These are phyloP conservation scores for Galerina sulciceps DNA, from an alignment of 768 basidiomycete species.

Conservation along the genomic window DNA sequence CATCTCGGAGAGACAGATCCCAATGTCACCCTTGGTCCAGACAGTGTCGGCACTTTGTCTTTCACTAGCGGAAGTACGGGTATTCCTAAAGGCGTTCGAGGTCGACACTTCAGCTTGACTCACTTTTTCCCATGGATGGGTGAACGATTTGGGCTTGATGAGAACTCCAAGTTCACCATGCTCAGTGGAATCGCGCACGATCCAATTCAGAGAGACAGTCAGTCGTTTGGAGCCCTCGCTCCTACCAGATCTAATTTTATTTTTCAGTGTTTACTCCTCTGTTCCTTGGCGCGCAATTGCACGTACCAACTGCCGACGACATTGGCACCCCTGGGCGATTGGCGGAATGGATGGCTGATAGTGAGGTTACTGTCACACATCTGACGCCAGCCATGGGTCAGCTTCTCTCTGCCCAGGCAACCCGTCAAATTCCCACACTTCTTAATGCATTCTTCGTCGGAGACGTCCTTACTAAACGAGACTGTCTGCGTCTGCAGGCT, in stretches of 20 bases:
- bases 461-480: slow-evolving; percentile 98
- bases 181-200: slow-evolving; percentile 98
- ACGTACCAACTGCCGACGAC: slow-evolving; percentile 95
- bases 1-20: slow-evolving; percentile 74
- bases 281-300: slow-evolving; percentile 94
- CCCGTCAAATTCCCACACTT: slow-evolving; percentile 88
- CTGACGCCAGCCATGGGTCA: slow-evolving; percentile 99
- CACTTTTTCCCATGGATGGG: slow-evolving; percentile 99
- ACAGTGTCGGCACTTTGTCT: slow-evolving; percentile 90
- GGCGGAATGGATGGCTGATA: slow-evolving; percentile 98
- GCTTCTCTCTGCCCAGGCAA: slow-evolving; percentile 79
- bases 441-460: slow-evolving; percentile 97
- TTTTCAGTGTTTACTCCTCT: slow-evolving; percentile 92
- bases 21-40: slow-evolving; percentile 87
- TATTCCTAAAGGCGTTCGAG: slow-evolving; percentile 97
- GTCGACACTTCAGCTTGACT: slow-evolving; percentile 93
- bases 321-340: slow-evolving; percentile 96
- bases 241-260: slow-evolving; percentile 1
- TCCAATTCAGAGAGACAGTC: slow-evolving; percentile 98
- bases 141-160: slow-evolving; percentile 74
- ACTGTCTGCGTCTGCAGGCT: slow-evolving; percentile 91
- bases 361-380: slow-evolving; percentile 92
- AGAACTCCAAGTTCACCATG: slow-evolving; percentile 93
- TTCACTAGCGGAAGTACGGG: slow-evolving; percentile 98
- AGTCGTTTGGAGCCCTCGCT: slow-evolving; percentile 32